phyloP scores from a whole-genome alignment of 768 basidiomycete genomes.

The Leccinum longicurvipes region DNA sequence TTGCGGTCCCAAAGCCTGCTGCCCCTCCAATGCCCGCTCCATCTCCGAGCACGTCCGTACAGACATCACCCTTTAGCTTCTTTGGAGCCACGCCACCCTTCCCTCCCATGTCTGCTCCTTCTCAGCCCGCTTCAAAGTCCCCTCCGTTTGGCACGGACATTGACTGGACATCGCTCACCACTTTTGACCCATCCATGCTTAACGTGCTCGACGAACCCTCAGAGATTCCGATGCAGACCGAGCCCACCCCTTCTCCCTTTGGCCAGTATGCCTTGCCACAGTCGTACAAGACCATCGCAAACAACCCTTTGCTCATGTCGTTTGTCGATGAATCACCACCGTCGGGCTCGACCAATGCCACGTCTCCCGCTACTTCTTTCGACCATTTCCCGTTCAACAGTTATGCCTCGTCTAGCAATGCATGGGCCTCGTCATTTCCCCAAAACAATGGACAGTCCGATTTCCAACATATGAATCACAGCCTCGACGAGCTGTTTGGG shows the following conservation, averaged over 20 bases:
- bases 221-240: conserved; percentile 56
- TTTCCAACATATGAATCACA: conserved; percentile 23
- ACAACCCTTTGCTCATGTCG: conserved; percentile 84
- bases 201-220: conserved; percentile 63
- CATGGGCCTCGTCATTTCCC: conserved; percentile 20
- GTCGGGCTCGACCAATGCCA: conserved; percentile 19
- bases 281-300: conserved; percentile 74
- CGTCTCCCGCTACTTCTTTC: conserved; percentile 18
- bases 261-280: conserved; percentile 46
- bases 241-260: conserved; percentile 46
- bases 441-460: conserved; percentile 22
- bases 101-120: conserved; percentile 26
- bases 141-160: conserved; percentile 26
- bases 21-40: conserved; percentile 15
- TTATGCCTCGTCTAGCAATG: conserved; percentile 36
- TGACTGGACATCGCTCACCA: conserved; percentile 65
- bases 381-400: conserved; percentile 44
- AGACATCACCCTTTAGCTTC: conserved; percentile 25
- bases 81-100: conserved; percentile 23
- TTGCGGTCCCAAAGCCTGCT: conserved; percentile 61
- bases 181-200: conserved; percentile 68
- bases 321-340: conserved; percentile 55
- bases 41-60: conserved; percentile 20
- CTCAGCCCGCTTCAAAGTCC: conserved; percentile 30
- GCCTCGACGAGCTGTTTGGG: conserved; percentile 47